Percentiles rank a stretch among this genome's conserved stretches.
These are phyloP conservation scores for Epichloe hybrida DNA, from an alignment of 2,329 filamentous ascomycete genomes.

Conservation along the genomic window DNA sequence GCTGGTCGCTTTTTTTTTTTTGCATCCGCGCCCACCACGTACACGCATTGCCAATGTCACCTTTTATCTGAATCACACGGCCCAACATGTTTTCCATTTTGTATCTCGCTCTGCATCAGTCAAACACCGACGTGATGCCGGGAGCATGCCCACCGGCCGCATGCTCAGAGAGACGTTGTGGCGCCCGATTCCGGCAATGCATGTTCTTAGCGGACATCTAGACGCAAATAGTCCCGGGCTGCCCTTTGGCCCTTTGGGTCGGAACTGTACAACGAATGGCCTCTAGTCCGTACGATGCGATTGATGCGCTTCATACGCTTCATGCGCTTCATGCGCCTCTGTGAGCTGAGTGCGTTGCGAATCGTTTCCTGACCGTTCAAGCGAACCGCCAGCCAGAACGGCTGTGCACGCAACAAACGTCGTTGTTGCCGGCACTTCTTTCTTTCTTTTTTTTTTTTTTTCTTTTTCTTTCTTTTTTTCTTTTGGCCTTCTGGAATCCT, in stretches of 20 bases:
- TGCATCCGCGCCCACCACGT: neutral
- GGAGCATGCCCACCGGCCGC: neutral
- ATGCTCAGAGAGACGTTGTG: neutral
- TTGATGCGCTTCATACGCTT: neutral
- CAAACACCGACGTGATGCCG: neutral
- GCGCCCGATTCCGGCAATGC: neutral
- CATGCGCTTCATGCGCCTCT: neutral
- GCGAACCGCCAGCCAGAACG: neutral
- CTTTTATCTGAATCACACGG: neutral
- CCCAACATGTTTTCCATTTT: neutral
- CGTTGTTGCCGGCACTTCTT: neutral
- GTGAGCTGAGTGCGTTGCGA: neutral
- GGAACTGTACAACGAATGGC: no score
- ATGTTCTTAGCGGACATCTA: neutral
- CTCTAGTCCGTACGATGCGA: neutral
- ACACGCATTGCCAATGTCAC: neutral
- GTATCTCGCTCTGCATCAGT: neutral
- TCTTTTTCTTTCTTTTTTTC: no score
- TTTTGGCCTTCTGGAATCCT: neutral
- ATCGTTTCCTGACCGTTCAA: neutral
- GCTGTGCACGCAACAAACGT: neutral
- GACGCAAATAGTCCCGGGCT: neutral
- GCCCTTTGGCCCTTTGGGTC: no score
- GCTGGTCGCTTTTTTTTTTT: neutral
- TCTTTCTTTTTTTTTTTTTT: no score